Conservation (phyloP, 148 eudicot genomes). For the Vaccinium vitisidaea region DNA sequence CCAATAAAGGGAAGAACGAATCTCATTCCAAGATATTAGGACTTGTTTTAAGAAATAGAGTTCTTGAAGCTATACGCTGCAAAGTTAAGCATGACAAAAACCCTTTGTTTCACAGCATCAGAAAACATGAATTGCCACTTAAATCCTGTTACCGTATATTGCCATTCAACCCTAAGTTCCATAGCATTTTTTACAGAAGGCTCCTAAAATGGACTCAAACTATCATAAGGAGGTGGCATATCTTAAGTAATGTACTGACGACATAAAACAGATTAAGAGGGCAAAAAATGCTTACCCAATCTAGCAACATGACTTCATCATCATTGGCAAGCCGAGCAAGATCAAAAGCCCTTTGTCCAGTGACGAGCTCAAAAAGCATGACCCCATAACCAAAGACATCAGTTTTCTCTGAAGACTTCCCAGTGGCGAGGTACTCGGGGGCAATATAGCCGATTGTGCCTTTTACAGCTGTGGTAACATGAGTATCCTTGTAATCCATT, state of each 20-base stretch:
- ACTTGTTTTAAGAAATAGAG: not conserved
- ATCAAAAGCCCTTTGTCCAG: constrained; percentile 66
- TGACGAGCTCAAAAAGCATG: constrained; percentile 67
- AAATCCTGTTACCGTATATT: not conserved
- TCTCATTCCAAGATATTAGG: not conserved
- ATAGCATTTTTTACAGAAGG: not conserved
- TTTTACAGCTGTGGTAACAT: constrained; percentile 60
- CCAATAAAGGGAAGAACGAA: not conserved
- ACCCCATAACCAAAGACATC: constrained; percentile 66
- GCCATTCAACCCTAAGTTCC: not conserved
- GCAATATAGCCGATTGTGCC: constrained; percentile 73
- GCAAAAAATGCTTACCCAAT: constrained; percentile 47
- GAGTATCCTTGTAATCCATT: constrained; percentile 64
- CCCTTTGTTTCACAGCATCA: not conserved
- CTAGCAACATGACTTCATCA: constrained; percentile 58
- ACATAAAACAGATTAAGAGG: not conserved
- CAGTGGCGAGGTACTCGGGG: constrained; percentile 58
- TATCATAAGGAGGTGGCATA: not conserved
- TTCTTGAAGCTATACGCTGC: too few species aligned
- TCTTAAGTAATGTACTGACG: not conserved
- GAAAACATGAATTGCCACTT: not conserved
- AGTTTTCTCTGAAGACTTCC: constrained; percentile 63
- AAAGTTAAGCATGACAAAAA: too few species aligned
- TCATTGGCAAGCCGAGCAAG: constrained; percentile 63
- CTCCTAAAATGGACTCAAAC: not conserved